These are phyloP conservation scores for Clonostachys chloroleuca DNA, from an alignment of 2,329 filamentous ascomycete species.

Conservation along the genomic window DNA sequence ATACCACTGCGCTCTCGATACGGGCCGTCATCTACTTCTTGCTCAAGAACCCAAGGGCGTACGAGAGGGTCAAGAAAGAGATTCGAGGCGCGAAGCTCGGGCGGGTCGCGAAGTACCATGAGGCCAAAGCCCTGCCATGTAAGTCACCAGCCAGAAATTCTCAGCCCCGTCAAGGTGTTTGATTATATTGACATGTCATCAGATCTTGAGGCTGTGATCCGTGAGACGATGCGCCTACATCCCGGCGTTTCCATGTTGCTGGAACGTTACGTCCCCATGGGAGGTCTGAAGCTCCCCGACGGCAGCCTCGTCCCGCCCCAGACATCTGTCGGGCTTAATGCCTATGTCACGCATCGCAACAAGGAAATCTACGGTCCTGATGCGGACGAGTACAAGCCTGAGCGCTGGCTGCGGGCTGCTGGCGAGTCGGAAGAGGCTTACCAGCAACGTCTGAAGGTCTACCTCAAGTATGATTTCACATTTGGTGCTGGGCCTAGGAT, in stretches of 20 bases:
- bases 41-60: conserved; percentile 20
- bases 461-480: conserved; percentile 24
- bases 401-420: conserved; percentile 34
- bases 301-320: conserved; percentile 17
- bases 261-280: conserved; percentile 37
- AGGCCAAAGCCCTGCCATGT: conserved; percentile 7
- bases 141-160: not conserved
- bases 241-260: conserved; percentile 37
- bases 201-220: conserved; percentile 37
- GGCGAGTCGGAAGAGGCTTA: conserved; percentile 23
- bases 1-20: conserved; percentile 27
- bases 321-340: conserved; percentile 25
- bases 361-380: conserved; percentile 33
- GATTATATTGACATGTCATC: not conserved
- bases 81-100: conserved; percentile 14
- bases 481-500: conserved; percentile 25
- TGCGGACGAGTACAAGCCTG: conserved; percentile 35
- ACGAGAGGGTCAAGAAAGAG: conserved; percentile 10
- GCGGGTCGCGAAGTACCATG: conserved; percentile 9
- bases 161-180: not conserved
- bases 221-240: conserved; percentile 42
- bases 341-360: conserved; percentile 28
- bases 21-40: conserved; percentile 28
- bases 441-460: conserved; percentile 20
- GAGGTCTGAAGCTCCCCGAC: conserved; percentile 25